phyloP scores from a whole-genome alignment of 1,139 yeast genomes.

The Debaryomyces singareniensis region DNA sequence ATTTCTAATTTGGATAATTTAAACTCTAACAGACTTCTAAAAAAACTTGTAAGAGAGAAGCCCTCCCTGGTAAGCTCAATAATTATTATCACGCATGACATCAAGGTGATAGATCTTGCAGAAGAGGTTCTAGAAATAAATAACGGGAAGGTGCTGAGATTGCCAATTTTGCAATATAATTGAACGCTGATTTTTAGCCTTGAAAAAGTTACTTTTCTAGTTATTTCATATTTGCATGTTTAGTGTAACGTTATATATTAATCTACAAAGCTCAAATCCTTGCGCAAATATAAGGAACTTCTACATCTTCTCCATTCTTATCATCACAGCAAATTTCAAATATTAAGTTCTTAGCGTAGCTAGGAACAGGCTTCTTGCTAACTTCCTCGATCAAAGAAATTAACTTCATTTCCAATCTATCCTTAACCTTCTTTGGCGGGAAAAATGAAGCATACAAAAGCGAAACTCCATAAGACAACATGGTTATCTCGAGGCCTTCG shows the following conservation, averaged over 20 bases:
- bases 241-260: not conserved
- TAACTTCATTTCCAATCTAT: slow-evolving; percentile 61
- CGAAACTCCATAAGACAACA: slow-evolving; percentile 90
- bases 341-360: slow-evolving; percentile 67
- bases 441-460: slow-evolving; percentile 87
- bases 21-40: slow-evolving; percentile 35
- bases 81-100: slow-evolving; percentile 54
- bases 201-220: too few relatives aligned
- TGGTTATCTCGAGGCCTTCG: slow-evolving; percentile 81
- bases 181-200: too few relatives aligned
- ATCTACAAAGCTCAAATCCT: slow-evolving; percentile 21
- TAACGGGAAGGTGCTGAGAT: not conserved
- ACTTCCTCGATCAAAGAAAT: slow-evolving; percentile 75
- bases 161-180: too few relatives aligned
- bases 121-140: slow-evolving; percentile 24
- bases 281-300: slow-evolving; percentile 77
- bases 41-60: slow-evolving; percentile 34
- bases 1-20: slow-evolving; percentile 71
- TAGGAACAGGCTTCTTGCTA: slow-evolving; percentile 77
- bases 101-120: slow-evolving; percentile 47
- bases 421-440: slow-evolving; percentile 85
- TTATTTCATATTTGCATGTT: not conserved
- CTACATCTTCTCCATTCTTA: slow-evolving; percentile 89
- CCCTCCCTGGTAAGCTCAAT: slow-evolving; percentile 27
- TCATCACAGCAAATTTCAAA: slow-evolving; percentile 93